Base-by-base conservation (phyloP, 805 yeast species). In the Wickerhamiella lipophila region DNA sequence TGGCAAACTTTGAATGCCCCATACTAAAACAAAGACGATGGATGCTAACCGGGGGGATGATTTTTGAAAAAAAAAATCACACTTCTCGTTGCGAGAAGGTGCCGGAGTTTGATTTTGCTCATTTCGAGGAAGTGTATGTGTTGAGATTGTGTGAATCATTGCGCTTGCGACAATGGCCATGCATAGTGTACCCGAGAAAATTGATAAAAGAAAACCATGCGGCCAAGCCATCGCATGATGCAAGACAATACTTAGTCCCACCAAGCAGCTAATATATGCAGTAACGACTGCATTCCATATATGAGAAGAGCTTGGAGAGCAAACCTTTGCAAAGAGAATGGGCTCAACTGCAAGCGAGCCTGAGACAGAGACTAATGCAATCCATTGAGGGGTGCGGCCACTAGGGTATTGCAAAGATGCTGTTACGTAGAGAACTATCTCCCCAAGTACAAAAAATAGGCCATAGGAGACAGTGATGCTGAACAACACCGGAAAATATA, bases 221-320 rank as follows among this genome's bases (percentile, higher is more conserved):
- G 38, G 38, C 38, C 38, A 32, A 6, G 38, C 38, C 38, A 32
- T 32, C n/a, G 38, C 38, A 11, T 32, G 38, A 7, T 32, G 38
- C 19, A 32, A n/a, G 15, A 15, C 38, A 15, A 32, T n/a, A 11
- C 38, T n/a, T 11, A 16, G 6, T 5, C 38, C 38, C 38, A 32
- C 15, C 9, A 32, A 6, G 4, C 19, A 18, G 15, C 38, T 32
- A 32, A 16, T 5, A 32, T 7, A 32, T 5, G 38, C 38, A 15
- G 38, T 32, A 6, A 11, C 38, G 15, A 32, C 15, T 15, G 38
- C 38, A 15, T 32, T 32, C 38, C 18, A 16, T 16, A 32, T 15
- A 16, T 32, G 38, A 15, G 38, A 32, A 16, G 38, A 32, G 19
- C 11, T 15, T 5, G 11, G 21, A 7, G 38, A 16, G 38, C 38